phyloP scores from a whole-genome alignment of 2,329 filamentous ascomycete species.

The Aspergillus aculeatus region DNA sequence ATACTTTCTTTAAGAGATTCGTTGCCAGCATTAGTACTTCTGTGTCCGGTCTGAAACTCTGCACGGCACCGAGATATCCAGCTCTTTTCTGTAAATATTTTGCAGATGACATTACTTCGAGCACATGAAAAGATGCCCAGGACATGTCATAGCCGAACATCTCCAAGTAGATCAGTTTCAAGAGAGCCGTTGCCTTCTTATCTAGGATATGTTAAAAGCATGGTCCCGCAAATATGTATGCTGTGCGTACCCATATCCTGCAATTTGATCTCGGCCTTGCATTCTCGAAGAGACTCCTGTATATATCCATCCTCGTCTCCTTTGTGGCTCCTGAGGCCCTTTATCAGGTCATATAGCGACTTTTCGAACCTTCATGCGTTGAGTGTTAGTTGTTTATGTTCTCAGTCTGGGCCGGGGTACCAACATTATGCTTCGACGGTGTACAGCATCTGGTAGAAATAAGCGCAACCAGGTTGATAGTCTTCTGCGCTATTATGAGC shows the following conservation, averaged over 20 bases:
- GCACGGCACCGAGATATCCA: conserved; percentile 90
- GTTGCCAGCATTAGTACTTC: conserved; percentile 97
- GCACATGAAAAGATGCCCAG: conserved; percentile 96
- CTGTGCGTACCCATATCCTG: conserved; percentile 77
- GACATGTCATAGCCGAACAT: conserved; percentile 99
- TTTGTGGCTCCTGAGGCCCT: conserved; percentile 92
- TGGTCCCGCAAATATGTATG: not conserved
- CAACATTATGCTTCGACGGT: conserved; percentile 13
- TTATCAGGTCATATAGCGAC: conserved; percentile 97
- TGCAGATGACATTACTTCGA: conserved; percentile 96
- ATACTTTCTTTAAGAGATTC: conserved; percentile 89
- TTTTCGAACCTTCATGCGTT: conserved; percentile 84
- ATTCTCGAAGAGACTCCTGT: conserved; percentile 90
- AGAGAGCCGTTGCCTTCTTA: conserved; percentile 89
- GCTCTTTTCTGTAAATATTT: conserved; percentile 96
- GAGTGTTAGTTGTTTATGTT: not conserved
- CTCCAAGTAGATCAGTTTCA: conserved; percentile 96
- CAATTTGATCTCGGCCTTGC: conserved; percentile 83
- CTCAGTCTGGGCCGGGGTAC: not conserved
- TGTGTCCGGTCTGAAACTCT: conserved; percentile 93
- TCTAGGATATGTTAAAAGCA: conserved; percentile 53
- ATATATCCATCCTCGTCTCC: conserved; percentile 95
- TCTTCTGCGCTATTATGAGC: not conserved
- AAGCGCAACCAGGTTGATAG: not conserved
- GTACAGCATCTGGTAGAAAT: not conserved